Evolutionary conservation across 441 rosid genomes (phyloP), one percentile per base, ranked within the genome.

Genomic region (Adansonia madagascariensis): DNA sequence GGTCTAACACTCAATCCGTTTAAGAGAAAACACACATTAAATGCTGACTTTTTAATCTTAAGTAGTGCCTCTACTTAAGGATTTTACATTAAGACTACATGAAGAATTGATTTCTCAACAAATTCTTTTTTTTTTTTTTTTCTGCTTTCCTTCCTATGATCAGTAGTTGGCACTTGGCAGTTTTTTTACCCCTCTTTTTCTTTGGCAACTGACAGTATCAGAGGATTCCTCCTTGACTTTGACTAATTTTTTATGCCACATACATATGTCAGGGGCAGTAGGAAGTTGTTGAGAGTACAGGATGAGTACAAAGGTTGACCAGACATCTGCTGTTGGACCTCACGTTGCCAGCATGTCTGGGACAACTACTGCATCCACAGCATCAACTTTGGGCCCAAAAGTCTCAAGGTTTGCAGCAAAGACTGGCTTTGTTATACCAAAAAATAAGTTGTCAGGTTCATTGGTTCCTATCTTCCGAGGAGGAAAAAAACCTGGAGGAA

Each of bases 401-500:
- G 87, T 80, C 73, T 89, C 98, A 35, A 87, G 86, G 83, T 93
- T 92, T 73, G 92, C 89, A 49, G 82, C 90, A 12, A 93, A 91
- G 77, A 80, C 92, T 18, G 95, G 97, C 41, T 93, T 92, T 74
- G 94, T 96, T 69, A 96, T 96, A 74, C 98, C 99, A 14, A 96
- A 91, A 80, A 96, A 94, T 82, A 96, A 92, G 70, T 82, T 94
- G 47, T 91, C 97, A 0, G 98, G 98, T 65, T 94, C 98, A 5
- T 50, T 96, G 80, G 88, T 94, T 73, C 97, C 98, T 4, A 84
- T 86, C 68, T 86, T 84, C 56, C 87, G 82, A 83, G 96, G 91
- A 27, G 85, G 83, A 73, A 92, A 89, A 75, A 85, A 85, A 75
- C 69, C 75, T 1, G 88, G 84, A 71, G 80, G 86, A 44, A 60